Evolutionary conservation across 768 basidiomycete genomes (phyloP).

Genomic region (Exsudoporus frostii): DNA sequence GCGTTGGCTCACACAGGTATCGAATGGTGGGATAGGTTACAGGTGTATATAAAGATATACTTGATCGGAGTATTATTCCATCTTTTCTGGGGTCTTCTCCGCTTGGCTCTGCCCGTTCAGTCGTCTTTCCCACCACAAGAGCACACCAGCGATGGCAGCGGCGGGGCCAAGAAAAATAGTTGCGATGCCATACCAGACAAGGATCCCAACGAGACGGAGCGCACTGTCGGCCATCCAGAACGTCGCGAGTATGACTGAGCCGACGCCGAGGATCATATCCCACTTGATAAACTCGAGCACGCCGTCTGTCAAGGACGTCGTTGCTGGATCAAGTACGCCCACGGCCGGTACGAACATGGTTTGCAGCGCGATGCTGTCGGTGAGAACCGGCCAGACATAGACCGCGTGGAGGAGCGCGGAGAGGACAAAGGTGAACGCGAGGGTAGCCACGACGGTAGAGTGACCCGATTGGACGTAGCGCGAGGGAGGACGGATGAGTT

Average conservation of each 20-base stretch:
- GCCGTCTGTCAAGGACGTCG: slow-evolving; percentile 7
- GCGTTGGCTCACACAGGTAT: not conserved
- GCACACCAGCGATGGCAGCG: slow-evolving; percentile 45
- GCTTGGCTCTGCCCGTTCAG: slow-evolving; percentile 14
- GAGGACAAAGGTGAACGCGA: slow-evolving; percentile 16
- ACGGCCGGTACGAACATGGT: slow-evolving; percentile 14
- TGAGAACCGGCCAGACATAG: slow-evolving; percentile 17
- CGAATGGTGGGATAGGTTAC: not conserved
- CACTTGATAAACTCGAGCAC: slow-evolving; percentile 47
- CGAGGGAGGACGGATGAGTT: slow-evolving; percentile 34
- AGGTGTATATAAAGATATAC: not conserved
- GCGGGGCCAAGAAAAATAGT: slow-evolving; percentile 47
- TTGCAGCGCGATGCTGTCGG: slow-evolving; percentile 1
- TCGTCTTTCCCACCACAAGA: slow-evolving; percentile 47
- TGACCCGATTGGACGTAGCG: slow-evolving; percentile 18
- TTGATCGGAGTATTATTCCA: not conserved
- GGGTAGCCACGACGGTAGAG: slow-evolving; percentile 17
- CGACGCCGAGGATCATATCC: slow-evolving; percentile 42
- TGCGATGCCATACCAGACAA: slow-evolving; percentile 43
- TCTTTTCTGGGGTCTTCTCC: not conserved
- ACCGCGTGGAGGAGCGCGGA: slow-evolving; percentile 27
- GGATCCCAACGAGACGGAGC: slow-evolving; percentile 32
- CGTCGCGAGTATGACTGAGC: slow-evolving; percentile 41
- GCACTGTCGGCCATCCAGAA: slow-evolving; percentile 45
- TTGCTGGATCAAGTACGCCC: not conserved